phyloP scores from a whole-genome alignment of 2,329 filamentous ascomycete genomes.

The Calonectria henricotiae region DNA sequence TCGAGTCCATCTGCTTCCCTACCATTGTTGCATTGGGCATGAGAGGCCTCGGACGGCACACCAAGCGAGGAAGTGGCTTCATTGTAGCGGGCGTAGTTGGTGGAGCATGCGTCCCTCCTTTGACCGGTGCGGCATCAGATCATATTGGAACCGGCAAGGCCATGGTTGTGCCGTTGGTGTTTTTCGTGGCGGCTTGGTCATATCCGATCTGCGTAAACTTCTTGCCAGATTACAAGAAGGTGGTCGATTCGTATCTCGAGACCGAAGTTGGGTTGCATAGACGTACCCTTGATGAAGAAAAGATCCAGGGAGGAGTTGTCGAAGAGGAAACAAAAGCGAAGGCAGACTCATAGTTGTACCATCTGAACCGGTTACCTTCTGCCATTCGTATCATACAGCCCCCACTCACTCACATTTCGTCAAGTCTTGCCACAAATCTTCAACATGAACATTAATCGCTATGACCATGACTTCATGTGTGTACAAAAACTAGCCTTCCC shows the following conservation, averaged over 20 bases:
- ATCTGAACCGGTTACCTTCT: too few species aligned
- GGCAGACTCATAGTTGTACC: not conserved
- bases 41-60: slow-evolving; percentile 82
- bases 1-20: slow-evolving; percentile 86
- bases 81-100: slow-evolving; percentile 80
- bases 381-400: too few species aligned
- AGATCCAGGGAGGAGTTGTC: slow-evolving; percentile 39
- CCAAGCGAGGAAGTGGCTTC: slow-evolving; percentile 82
- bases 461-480: too few species aligned
- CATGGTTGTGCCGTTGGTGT: slow-evolving; percentile 77
- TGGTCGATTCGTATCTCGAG: slow-evolving; percentile 73
- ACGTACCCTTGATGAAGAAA: slow-evolving; percentile 53
- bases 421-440: too few species aligned
- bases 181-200: slow-evolving; percentile 71
- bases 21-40: slow-evolving; percentile 86
- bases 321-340: slow-evolving; percentile 40
- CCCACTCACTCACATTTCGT: too few species aligned
- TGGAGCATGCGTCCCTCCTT: slow-evolving; percentile 81
- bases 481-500: too few species aligned
- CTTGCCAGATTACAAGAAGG: slow-evolving; percentile 73
- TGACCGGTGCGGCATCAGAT: slow-evolving; percentile 80
- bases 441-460: too few species aligned
- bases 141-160: slow-evolving; percentile 72
- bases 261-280: slow-evolving; percentile 62
- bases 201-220: slow-evolving; percentile 79